Evolutionary conservation across 2,329 filamentous ascomycete species (phyloP).

Genomic region (Fonsecaea nubica): DNA sequence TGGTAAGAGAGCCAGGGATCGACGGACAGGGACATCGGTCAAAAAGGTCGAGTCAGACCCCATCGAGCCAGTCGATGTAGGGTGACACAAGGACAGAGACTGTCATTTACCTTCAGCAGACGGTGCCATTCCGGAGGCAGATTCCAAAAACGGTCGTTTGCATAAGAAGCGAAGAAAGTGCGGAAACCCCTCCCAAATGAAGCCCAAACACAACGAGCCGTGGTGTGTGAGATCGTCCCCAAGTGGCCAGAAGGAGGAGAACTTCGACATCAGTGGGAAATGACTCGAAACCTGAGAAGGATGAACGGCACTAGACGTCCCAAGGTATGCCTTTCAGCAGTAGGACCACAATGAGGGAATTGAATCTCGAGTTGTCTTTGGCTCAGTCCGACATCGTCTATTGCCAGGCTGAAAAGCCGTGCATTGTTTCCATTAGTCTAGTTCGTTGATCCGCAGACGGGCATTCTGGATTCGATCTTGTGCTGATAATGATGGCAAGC

Average conservation of each 20-base stretch:
- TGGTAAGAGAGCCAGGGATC: background rate
- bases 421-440: background rate
- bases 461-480: background rate
- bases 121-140: background rate
- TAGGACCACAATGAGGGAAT: background rate
- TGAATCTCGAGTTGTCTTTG: background rate
- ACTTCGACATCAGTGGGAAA: background rate
- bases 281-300: background rate
- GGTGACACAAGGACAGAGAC: background rate
- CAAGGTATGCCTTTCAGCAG: background rate
- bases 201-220: background rate
- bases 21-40: background rate
- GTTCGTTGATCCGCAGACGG: background rate
- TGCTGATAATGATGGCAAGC: background rate
- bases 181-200: background rate
- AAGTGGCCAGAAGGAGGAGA: background rate
- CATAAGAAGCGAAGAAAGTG: background rate
- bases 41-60: background rate
- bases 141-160: background rate
- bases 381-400: background rate
- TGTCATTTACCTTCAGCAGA: background rate
- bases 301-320: background rate
- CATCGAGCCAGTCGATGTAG: background rate
- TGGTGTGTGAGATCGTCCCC: background rate
- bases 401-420: constrained; percentile 2